phyloP scores from a whole-genome alignment of 352 stramenopile genomes.

The Elongisporangium senticosum region DNA sequence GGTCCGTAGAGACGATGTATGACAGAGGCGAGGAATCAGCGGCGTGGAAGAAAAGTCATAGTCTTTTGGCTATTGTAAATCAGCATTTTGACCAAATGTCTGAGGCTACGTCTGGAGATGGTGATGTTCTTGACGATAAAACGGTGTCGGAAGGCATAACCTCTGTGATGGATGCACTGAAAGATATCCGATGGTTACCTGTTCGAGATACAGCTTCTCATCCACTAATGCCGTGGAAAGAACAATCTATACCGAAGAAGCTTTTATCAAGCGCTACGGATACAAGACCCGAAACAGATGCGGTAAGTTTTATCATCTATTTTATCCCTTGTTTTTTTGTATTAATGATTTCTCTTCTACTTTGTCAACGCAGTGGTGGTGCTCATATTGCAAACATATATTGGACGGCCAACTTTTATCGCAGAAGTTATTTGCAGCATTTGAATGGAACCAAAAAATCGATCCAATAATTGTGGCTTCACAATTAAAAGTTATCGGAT shows the following conservation, averaged over 20 bases:
- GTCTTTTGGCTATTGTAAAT: slow-evolving; percentile 66
- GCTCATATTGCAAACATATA: slow-evolving; percentile 46
- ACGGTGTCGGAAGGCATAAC: not conserved
- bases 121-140: not conserved
- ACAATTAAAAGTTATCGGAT: slow-evolving; percentile 47
- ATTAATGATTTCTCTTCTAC: slow-evolving; percentile 4
- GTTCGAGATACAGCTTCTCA: slow-evolving; percentile 22
- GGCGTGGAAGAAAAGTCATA: slow-evolving; percentile 39
- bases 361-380: slow-evolving; percentile 48
- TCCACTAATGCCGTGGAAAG: slow-evolving; percentile 59
- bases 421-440: slow-evolving; percentile 40
- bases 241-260: not conserved
- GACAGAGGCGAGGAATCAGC: slow-evolving; percentile 9
- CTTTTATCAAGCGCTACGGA: slow-evolving; percentile 31
- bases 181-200: slow-evolving; percentile 36
- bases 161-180: slow-evolving; percentile 26
- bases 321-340: slow-evolving; percentile 1
- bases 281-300: slow-evolving; percentile 46
- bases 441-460: slow-evolving; percentile 46
- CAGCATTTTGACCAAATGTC: slow-evolving; percentile 68
- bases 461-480: slow-evolving; percentile 35
- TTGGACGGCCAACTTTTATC: slow-evolving; percentile 50
- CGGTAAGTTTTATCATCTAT: slow-evolving; percentile 28
- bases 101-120: not conserved
- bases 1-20: slow-evolving; percentile 51